Percentiles rank a stretch among this genome's conserved stretches.
Conservation (phyloP, 1,284 basidiomycete genomes). For the Ceratobasidium sp. region DNA sequence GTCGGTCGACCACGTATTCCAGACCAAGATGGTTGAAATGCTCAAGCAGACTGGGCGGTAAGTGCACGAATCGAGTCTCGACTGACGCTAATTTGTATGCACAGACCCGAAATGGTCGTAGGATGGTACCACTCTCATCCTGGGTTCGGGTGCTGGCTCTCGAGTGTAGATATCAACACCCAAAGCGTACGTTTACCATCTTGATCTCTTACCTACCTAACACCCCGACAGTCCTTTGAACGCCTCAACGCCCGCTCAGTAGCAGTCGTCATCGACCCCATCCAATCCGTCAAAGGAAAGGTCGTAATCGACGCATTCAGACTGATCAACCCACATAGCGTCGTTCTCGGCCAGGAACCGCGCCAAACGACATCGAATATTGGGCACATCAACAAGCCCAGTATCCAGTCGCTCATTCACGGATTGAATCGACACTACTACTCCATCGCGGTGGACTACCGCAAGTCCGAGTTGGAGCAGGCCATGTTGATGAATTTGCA, state of each 20-base stretch:
- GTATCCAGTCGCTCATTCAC: slow-evolving; percentile 95
- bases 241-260: slow-evolving; percentile 94
- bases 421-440: slow-evolving; percentile 97
- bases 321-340: slow-evolving; percentile 86
- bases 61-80: slow-evolving; percentile 46
- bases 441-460: slow-evolving; percentile 94
- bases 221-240: slow-evolving; percentile 83
- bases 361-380: slow-evolving; percentile 98
- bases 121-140: slow-evolving; percentile 99
- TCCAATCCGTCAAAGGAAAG: slow-evolving; percentile 98
- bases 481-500: slow-evolving; percentile 98
- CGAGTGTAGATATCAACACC: slow-evolving; percentile 98
- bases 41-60: slow-evolving; percentile 98
- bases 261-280: slow-evolving; percentile 97
- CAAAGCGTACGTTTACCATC: slow-evolving; percentile 73
- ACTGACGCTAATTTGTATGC: slow-evolving; percentile 10
- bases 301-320: slow-evolving; percentile 99
- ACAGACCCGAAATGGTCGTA: slow-evolving; percentile 96
- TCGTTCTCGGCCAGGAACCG: slow-evolving; percentile 90
- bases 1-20: slow-evolving; percentile 99
- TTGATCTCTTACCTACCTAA: background rate
- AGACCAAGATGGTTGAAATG: slow-evolving; percentile 99
- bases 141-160: slow-evolving; percentile 99
- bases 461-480: slow-evolving; percentile 96
- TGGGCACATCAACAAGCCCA: slow-evolving; percentile 98